These are phyloP conservation scores for Brassica juncea DNA, from an alignment of 345 rosid species.

Conservation along the genomic window DNA sequence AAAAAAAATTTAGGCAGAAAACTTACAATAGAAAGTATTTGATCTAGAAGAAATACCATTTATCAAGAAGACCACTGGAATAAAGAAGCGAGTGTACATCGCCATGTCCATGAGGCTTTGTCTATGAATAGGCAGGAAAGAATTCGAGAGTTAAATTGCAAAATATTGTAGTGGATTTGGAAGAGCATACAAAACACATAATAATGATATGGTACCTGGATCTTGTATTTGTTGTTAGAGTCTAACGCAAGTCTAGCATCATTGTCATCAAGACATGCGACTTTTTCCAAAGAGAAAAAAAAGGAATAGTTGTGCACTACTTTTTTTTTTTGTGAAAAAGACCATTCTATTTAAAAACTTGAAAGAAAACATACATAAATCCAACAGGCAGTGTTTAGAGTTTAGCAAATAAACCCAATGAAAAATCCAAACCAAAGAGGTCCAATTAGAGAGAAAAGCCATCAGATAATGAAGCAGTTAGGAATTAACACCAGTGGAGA, in stretches of 20 bases:
- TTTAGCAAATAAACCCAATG: no score
- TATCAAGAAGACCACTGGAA: slow-evolving; percentile 77
- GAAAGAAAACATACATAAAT: no score
- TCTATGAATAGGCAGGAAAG: slow-evolving; percentile 49
- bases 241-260: slow-evolving; percentile 90
- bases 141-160: background rate
- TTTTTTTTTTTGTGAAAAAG: background rate
- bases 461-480: no score
- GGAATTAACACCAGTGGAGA: no score
- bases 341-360: no score
- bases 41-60: slow-evolving; percentile 51
- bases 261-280: slow-evolving; percentile 93
- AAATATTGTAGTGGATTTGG: background rate
- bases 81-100: slow-evolving; percentile 92
- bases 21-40: background rate
- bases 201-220: slow-evolving; percentile 62
- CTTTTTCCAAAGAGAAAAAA: slow-evolving; percentile 69
- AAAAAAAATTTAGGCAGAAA: background rate
- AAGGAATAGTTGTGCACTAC: background rate
- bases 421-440: no score
- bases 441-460: no score
- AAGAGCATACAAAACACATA: background rate
- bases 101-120: slow-evolving; percentile 98
- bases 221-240: slow-evolving; percentile 70
- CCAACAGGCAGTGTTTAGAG: no score